Evolutionary conservation across 352 stramenopile genomes (phyloP).

Genomic region (Globisporangium viniferum): DNA sequence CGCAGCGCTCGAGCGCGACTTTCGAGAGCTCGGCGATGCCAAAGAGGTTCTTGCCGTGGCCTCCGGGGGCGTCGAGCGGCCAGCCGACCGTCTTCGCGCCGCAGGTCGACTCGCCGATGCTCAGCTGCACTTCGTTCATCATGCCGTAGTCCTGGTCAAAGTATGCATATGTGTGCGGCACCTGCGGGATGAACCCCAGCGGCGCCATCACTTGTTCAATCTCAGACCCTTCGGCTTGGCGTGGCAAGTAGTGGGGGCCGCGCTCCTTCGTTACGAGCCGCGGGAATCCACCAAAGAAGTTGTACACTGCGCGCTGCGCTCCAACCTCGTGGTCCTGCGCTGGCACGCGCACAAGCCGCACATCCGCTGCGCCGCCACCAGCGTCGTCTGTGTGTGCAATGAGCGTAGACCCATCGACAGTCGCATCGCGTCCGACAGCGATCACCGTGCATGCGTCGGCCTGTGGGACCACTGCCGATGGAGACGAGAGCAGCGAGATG

Average conservation of each 20-base stretch:
- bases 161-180: slow-evolving; percentile 86
- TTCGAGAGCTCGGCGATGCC: slow-evolving; percentile 77
- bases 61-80: slow-evolving; percentile 24
- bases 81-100: slow-evolving; percentile 54
- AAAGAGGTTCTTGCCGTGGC: slow-evolving; percentile 67
- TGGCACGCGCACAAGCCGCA: slow-evolving; percentile 80
- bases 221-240: slow-evolving; percentile 8
- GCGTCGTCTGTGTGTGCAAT: slow-evolving; percentile 69
- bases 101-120: slow-evolving; percentile 87
- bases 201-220: slow-evolving; percentile 29
- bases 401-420: slow-evolving; percentile 65
- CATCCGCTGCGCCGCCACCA: slow-evolving; percentile 61
- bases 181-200: slow-evolving; percentile 75
- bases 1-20: slow-evolving; percentile 75
- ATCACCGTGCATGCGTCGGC: slow-evolving; percentile 79
- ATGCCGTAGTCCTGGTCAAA: slow-evolving; percentile 88
- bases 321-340: slow-evolving; percentile 41
- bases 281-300: slow-evolving; percentile 48
- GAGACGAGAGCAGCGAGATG: background rate
- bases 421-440: slow-evolving; percentile 55
- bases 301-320: slow-evolving; percentile 37
- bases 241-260: slow-evolving; percentile 38
- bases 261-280: slow-evolving; percentile 54
- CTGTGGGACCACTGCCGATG: background rate
- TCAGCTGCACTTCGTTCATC: slow-evolving; percentile 89